phyloP scores from a whole-genome alignment of 106 monocot genomes.

The Xerophyta viscosa region DNA sequence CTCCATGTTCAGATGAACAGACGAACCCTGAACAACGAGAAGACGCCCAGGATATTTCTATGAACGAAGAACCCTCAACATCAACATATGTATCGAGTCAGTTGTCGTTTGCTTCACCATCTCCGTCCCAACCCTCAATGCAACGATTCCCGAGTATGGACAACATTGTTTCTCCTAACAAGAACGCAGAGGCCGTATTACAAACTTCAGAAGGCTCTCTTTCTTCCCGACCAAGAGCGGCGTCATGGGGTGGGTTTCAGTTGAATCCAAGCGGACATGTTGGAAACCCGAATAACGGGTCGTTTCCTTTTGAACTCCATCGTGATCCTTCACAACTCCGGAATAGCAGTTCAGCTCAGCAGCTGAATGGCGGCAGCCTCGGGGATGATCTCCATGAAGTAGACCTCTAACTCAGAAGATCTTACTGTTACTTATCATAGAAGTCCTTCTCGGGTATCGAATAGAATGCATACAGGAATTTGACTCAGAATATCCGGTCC shows the following conservation, averaged over 20 bases:
- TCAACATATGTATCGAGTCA: constrained; percentile 19
- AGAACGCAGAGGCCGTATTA: not conserved
- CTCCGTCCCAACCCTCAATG: constrained; percentile 27
- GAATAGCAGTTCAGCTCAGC: constrained; percentile 11
- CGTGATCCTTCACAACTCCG: constrained; percentile 2
- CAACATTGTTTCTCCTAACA: constrained; percentile 35
- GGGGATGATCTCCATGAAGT: constrained; percentile 77
- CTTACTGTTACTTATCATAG: too few relatives aligned
- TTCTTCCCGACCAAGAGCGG: constrained; percentile 27
- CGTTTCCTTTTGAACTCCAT: constrained; percentile 13
- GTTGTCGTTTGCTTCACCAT: constrained; percentile 21
- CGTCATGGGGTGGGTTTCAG: constrained; percentile 64
- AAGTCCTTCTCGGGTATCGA: too few relatives aligned
- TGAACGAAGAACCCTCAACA: constrained; percentile 19
- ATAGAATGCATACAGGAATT: too few relatives aligned
- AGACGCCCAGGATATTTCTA: constrained; percentile 10
- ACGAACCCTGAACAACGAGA: constrained; percentile 12
- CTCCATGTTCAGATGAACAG: constrained; percentile 22
- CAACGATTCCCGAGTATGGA: constrained; percentile 81
- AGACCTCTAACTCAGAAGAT: constrained; percentile 32
- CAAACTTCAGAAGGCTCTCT: constrained; percentile 18
- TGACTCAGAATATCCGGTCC: too few relatives aligned
- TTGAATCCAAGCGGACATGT: constrained; percentile 13
- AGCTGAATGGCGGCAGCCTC: constrained; percentile 15
- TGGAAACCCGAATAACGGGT: not conserved